Evolutionary conservation across 163 green algal genomes (phyloP).

Genomic region (Scenedesmus sp.): DNA sequence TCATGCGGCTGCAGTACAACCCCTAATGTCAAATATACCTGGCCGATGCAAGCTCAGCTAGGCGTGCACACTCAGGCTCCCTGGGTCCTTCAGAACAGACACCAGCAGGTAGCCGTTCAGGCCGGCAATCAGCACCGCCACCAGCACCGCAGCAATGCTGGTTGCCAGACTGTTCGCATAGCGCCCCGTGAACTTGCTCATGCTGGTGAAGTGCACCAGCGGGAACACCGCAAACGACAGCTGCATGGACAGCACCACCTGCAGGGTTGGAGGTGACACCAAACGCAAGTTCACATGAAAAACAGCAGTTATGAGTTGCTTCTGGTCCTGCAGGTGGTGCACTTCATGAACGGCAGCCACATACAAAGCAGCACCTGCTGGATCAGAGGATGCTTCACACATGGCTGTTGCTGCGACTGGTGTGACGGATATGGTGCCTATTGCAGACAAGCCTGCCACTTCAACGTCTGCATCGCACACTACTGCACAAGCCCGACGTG

Average conservation of each 20-base stretch:
- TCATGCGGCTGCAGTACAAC: too few species aligned
- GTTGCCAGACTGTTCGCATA: slow-evolving; percentile 60
- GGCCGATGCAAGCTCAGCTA: not conserved
- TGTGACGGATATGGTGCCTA: too few species aligned
- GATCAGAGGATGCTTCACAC: too few species aligned
- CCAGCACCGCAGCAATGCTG: slow-evolving; percentile 31
- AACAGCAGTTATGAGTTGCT: too few species aligned
- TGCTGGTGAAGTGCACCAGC: slow-evolving; percentile 74
- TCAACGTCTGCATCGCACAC: too few species aligned
- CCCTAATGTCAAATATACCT: too few species aligned
- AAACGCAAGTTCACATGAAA: too few species aligned
- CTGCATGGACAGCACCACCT: slow-evolving; percentile 71
- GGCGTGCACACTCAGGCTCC: not conserved
- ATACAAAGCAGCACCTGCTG: not conserved
- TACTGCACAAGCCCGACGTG: too few species aligned
- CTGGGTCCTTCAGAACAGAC: slow-evolving; percentile 34
- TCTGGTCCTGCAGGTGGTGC: too few species aligned
- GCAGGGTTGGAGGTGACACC: not conserved
- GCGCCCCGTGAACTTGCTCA: slow-evolving; percentile 56
- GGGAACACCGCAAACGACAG: slow-evolving; percentile 73
- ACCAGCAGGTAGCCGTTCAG: slow-evolving; percentile 75
- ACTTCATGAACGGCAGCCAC: not conserved
- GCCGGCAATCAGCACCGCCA: slow-evolving; percentile 67
- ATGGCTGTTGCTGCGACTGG: too few species aligned
- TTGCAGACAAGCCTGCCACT: too few species aligned